Evolutionary conservation across 495 filamentous ascomycete genomes (phyloP).

Genomic region (Talaromyces ruber): DNA sequence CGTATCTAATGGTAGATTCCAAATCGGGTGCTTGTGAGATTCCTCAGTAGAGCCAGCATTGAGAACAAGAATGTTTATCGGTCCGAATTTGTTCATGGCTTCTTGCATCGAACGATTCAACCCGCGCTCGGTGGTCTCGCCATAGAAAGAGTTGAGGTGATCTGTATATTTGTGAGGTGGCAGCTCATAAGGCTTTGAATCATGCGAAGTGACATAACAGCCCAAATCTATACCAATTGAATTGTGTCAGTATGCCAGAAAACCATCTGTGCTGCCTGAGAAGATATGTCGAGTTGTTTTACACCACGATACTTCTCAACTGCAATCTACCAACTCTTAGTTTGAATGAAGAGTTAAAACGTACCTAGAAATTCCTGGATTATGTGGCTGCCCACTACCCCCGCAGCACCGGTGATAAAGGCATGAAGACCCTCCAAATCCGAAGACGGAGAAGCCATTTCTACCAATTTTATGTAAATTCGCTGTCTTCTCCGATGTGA

Average conservation of each 20-base stretch:
- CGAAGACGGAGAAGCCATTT: background rate
- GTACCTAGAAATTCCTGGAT: conserved; percentile 46
- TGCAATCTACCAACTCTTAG: too few relatives aligned
- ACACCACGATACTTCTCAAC: conserved; percentile 1
- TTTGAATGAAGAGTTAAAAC: too few relatives aligned
- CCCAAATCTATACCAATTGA: background rate
- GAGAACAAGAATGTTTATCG: conserved; percentile 43
- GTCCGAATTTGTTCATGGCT: conserved; percentile 39
- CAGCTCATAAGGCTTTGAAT: background rate
- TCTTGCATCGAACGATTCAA: conserved; percentile 31
- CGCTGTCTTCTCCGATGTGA: background rate
- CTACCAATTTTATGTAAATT: background rate
- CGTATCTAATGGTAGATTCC: conserved; percentile 40
- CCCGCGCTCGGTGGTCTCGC: conserved; percentile 39
- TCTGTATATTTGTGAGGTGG: conserved; percentile 12
- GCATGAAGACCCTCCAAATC: conserved; percentile 42
- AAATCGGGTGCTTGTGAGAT: conserved; percentile 35
- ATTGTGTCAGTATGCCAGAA: background rate
- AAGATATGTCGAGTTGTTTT: background rate
- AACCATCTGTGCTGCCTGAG: background rate
- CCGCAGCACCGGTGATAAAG: conserved; percentile 50
- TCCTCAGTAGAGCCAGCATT: conserved; percentile 45
- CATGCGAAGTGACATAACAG: conserved; percentile 1
- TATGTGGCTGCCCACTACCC: conserved; percentile 40
- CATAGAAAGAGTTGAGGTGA: conserved; percentile 28